Evolutionary conservation across 176 grass and related monocot species (phyloP), one percentile per base, ranked within the genome.

Genomic region (Musa acuminata): DNA sequence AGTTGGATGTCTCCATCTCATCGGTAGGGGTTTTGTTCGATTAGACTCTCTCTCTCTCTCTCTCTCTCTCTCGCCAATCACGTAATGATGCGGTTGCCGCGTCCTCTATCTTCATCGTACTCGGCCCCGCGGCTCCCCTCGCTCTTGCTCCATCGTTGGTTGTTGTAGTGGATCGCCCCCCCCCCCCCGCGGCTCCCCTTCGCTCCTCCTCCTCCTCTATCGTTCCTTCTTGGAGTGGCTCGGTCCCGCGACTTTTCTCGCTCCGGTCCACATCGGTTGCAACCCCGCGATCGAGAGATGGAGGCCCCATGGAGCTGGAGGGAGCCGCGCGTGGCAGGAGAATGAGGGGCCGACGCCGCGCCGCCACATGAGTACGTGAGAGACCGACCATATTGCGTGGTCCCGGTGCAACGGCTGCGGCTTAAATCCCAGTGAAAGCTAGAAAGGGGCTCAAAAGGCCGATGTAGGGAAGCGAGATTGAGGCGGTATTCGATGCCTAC

Each of bases 1-100:
- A 1, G 29, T 9, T 23, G 7, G 19, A 27, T 27, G 7, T 10
- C 71, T 17, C 73, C 6, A 55, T 73, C 62, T 43, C 8, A 1
- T 29, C 53, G 35, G 0, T 43, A 6, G 35, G 35, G 3, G 35
- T 43, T 43, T 43, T 43, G 35, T 6, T 43, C 35, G 35, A 43
- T 43, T 43, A 43, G 35, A 0, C 69, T 68, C 73, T 65, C 71
- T 29, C 29, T 29, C 29, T 29, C 2, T 29, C 2, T 29, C 22
- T 22, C 22, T 22, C 22, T 22, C 2, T 66, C 52, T 75, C 66
- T 84, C 84, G 75, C 84, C 84, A 9, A 86, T 86, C 78, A 62
- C 66, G 87, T 78, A 77, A 20, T 50, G 49, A 0, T 24, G 78
- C 68, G 35, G 13, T 20, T 43, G 70, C 55, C 52, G 50, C 16